A percentile compares a stretch with the other conserved stretches of the same genome.
Evolutionary conservation across 805 yeast species (phyloP).

Genomic region (Cyberlindnera euphorbiiphila): DNA sequence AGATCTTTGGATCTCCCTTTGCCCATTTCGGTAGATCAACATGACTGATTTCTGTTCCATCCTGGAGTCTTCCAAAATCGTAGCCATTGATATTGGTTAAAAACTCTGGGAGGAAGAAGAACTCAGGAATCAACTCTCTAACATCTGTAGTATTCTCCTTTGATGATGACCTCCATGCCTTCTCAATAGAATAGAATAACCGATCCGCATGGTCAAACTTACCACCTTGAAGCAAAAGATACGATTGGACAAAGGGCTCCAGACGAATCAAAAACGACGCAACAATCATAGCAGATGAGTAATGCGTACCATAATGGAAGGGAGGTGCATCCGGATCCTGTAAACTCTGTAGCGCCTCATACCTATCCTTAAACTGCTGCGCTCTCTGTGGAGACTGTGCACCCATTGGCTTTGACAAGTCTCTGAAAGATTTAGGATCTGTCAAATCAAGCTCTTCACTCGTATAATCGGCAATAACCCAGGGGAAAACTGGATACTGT

Average conservation of each 20-base stretch:
- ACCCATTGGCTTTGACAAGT: conserved; percentile 87
- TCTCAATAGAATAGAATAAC: conserved; percentile 65
- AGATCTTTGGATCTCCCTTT: conserved; percentile 66
- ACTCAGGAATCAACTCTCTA: conserved; percentile 83
- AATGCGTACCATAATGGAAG: conserved; percentile 91
- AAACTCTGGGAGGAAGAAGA: conserved; percentile 79
- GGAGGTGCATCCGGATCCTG: conserved; percentile 62
- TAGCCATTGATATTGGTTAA: conserved; percentile 59
- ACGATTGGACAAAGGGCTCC: conserved; percentile 78
- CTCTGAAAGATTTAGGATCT: conserved; percentile 63
- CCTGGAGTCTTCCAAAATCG: conserved; percentile 69
- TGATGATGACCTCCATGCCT: conserved; percentile 80
- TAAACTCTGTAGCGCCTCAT: conserved; percentile 62
- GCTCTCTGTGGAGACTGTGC: conserved; percentile 68
- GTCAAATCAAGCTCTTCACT: conserved; percentile 65
- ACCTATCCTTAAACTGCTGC: conserved; percentile 62
- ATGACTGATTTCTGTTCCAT: conserved; percentile 49
- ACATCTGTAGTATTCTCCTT: conserved; percentile 82
- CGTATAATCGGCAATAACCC: conserved; percentile 82
- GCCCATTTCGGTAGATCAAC: conserved; percentile 86
- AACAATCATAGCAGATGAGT: conserved; percentile 92
- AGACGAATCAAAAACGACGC: conserved; percentile 73
- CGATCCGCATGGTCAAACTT: conserved; percentile 87
- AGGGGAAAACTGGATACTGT: conserved; percentile 89
- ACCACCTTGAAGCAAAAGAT: conserved; percentile 78